Evolutionary conservation across 2,329 filamentous ascomycete genomes (phyloP).

Genomic region (Biscogniauxia sp.): DNA sequence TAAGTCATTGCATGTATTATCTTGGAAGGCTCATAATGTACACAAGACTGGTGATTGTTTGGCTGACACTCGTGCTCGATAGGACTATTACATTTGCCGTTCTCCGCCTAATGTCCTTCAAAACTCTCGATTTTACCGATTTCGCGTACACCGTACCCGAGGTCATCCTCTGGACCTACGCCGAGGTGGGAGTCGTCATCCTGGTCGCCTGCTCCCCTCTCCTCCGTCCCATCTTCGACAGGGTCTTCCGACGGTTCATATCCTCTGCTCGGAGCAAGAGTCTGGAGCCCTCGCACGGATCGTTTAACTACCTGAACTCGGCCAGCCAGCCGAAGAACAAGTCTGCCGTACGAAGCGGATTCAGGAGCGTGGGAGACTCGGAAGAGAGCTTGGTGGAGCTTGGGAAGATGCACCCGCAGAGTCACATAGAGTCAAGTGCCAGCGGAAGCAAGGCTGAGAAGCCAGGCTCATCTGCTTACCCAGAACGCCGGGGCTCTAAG

Average conservation of each 20-base stretch:
- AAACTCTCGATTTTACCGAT: conserved; percentile 21
- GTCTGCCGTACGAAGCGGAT: too few relatives aligned
- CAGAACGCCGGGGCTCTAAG: too few relatives aligned
- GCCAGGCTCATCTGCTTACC: too few relatives aligned
- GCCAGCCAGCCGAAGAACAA: too few relatives aligned
- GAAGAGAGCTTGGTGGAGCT: too few relatives aligned
- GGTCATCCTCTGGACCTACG: conserved; percentile 25
- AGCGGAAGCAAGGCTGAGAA: too few relatives aligned
- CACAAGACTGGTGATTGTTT: not conserved
- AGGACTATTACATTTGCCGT: conserved; percentile 33
- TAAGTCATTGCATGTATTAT: not conserved
- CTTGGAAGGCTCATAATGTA: too few relatives aligned
- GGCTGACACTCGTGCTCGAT: not conserved
- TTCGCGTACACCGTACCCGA: conserved; percentile 23
- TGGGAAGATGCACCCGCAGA: too few relatives aligned
- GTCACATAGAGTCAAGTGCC: too few relatives aligned
- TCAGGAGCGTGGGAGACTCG: too few relatives aligned
- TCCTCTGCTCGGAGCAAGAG: conserved; percentile 3
- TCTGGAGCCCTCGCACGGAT: not conserved
- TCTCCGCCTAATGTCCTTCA: conserved; percentile 21
- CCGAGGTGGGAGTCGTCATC: conserved; percentile 25
- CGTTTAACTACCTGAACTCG: not conserved
- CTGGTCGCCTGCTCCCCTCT: conserved; percentile 26
- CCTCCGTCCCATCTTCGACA: conserved; percentile 25
- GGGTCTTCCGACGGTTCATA: conserved; percentile 19